phyloP scores from a whole-genome alignment of 140 eudicot genomes.

The Stevia rebaudiana region DNA sequence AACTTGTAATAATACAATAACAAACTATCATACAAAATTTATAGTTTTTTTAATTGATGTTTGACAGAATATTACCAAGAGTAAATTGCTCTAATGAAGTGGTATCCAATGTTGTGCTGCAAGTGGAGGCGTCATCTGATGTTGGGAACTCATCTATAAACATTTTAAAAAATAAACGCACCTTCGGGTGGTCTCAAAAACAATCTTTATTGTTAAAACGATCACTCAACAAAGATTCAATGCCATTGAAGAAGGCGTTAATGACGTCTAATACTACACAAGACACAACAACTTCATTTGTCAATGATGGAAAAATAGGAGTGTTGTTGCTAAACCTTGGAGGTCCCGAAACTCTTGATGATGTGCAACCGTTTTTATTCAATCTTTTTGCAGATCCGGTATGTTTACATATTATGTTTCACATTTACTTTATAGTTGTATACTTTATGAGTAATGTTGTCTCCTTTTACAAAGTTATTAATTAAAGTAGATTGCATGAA shows the following conservation, averaged over 20 bases:
- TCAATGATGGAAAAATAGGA: slow-evolving; percentile 76
- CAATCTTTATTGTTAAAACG: slow-evolving; percentile 33
- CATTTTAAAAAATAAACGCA: slow-evolving; percentile 33
- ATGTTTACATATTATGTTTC: slow-evolving; percentile 11
- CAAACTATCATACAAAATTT: not conserved
- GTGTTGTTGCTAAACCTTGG: slow-evolving; percentile 94
- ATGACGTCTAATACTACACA: slow-evolving; percentile 42
- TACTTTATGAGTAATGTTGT: not conserved
- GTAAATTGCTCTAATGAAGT: slow-evolving; percentile 41
- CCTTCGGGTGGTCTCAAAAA: slow-evolving; percentile 38
- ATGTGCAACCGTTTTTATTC: slow-evolving; percentile 91
- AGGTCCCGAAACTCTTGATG: slow-evolving; percentile 99
- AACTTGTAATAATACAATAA: not conserved
- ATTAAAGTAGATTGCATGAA: not conserved
- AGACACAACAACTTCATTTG: slow-evolving; percentile 41
- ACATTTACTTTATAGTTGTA: not conserved
- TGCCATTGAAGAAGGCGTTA: slow-evolving; percentile 48
- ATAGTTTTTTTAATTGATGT: not conserved
- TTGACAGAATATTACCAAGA: slow-evolving; percentile 51
- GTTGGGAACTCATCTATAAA: slow-evolving; percentile 29
- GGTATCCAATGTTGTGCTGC: slow-evolving; percentile 34
- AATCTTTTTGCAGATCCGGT: slow-evolving; percentile 99
- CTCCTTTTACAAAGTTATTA: not conserved
- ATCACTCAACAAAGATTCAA: slow-evolving; percentile 30
- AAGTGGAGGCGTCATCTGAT: slow-evolving; percentile 39